A percentile compares a stretch with the other conserved stretches of the same genome.
These are phyloP conservation scores for Cenococcum geophilum DNA, from an alignment of 495 filamentous ascomycete genomes.

Conservation along the genomic window DNA sequence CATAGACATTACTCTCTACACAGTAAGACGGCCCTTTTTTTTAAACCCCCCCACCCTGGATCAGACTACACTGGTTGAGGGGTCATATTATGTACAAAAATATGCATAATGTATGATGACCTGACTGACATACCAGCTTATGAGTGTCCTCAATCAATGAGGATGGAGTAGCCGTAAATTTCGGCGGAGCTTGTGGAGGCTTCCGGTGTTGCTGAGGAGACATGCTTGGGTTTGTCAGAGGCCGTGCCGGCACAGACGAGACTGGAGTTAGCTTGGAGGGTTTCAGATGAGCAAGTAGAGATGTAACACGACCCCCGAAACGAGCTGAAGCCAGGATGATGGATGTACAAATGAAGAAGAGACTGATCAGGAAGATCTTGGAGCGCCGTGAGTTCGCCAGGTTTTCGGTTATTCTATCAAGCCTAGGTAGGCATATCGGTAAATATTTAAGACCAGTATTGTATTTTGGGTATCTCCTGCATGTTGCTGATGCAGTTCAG, in stretches of 20 bases:
- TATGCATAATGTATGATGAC: not conserved
- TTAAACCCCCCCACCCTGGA: too few species aligned
- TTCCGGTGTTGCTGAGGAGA: constrained; percentile 58
- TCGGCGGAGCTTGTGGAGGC: constrained; percentile 78
- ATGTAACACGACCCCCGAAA: constrained; percentile 56
- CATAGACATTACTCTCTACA: not conserved
- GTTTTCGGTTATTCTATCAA: constrained; percentile 22
- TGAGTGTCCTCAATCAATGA: constrained; percentile 73
- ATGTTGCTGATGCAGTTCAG: too few species aligned
- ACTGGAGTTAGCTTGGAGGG: constrained; percentile 22
- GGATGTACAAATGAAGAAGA: constrained; percentile 54
- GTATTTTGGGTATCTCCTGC: too few species aligned
- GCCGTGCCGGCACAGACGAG: constrained; percentile 36
- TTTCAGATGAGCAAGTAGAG: constrained; percentile 50
- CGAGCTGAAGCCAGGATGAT: constrained; percentile 75
- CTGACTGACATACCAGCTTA: constrained; percentile 41
- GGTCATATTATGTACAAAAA: not conserved
- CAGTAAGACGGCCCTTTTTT: not conserved
- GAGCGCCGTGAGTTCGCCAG: constrained; percentile 37
- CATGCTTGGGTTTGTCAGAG: constrained; percentile 60
- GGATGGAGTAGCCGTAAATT: constrained; percentile 75
- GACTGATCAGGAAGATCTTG: constrained; percentile 45
- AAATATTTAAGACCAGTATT: constrained; percentile 5
- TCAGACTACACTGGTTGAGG: not conserved
- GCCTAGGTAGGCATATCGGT: not conserved